Evolutionary conservation across 2,329 filamentous ascomycete species (phyloP), one percentile per base, ranked within the genome.

Genomic region (Diaporthe capsici): DNA sequence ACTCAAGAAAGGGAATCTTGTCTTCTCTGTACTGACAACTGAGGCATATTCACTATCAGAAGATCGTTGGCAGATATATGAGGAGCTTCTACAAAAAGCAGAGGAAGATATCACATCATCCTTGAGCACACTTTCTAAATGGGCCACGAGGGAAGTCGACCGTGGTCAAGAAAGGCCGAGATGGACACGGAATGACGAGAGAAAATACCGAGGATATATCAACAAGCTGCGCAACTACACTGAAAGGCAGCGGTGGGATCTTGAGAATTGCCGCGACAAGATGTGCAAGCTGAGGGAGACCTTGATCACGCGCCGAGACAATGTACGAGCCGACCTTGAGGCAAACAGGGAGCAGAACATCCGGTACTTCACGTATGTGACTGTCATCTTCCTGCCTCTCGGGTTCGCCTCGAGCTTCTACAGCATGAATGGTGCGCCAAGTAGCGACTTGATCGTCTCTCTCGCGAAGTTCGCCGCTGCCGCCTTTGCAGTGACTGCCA

Each of bases 321-420:
- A 77, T 7, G 67, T 73, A 2, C 74, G 78, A 4, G 53, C 77
- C 15, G 77, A 79, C 22, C 65, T 78, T 4, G 61, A 75, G 13
- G 51, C 78, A 20, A 61, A 73, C 15, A 68, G 76, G 1, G 78
- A 80, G 0, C 79, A 82, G 58, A 81, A 83, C 61, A 80, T 84
- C 60, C 79, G 79, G 0, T 78, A 81, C 55, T 84, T 84, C 72
- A 84, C 83, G 1, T 83, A 83, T 67, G 81, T 82, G 5, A 84
- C 82, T 0, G 81, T 82, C 6, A 79, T 84, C 31, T 84, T 84
- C 75, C 75, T 84, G 3, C 82, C 82, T 0, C 75, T 82, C 0
- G 80, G 82, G 10, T 82, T 84, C 37, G 81, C 81, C 1, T 76
- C 80, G 3, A 80, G 80, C 42, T 76, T 84, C 4, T 83, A 82